phyloP scores from a whole-genome alignment of 805 yeast genomes.

The Saccharomycopsis sp. region DNA sequence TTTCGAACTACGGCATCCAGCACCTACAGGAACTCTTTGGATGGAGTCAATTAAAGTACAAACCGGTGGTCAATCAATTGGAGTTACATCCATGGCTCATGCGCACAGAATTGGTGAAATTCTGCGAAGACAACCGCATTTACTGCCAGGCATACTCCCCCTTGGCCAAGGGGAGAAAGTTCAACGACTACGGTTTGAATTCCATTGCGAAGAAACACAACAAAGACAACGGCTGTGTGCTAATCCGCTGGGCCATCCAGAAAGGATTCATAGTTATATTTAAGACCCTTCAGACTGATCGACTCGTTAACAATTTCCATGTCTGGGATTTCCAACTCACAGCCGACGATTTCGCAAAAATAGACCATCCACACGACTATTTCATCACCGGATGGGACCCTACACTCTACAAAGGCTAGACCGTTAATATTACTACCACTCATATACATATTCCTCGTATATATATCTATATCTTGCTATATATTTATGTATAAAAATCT shows the following conservation, averaged over 20 bases:
- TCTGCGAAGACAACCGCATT: slow-evolving; percentile 28
- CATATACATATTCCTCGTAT: no score
- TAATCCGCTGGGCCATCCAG: slow-evolving; percentile 44
- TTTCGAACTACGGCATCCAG: slow-evolving; percentile 53
- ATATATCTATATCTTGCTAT: no score
- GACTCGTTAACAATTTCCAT: slow-evolving; percentile 34
- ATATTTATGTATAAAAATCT: no score
- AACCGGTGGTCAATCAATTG: slow-evolving; percentile 45
- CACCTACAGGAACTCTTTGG: slow-evolving; percentile 49
- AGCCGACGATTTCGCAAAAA: slow-evolving; percentile 28
- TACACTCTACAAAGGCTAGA: slow-evolving; percentile 15
- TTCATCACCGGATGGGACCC: slow-evolving; percentile 22
- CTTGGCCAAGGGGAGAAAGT: slow-evolving; percentile 32
- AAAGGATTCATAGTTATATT: slow-evolving; percentile 32
- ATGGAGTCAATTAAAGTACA: slow-evolving; percentile 38
- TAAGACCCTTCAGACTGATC: slow-evolving; percentile 25
- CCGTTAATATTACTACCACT: background rate
- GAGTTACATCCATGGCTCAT: slow-evolving; percentile 47
- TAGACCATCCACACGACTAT: slow-evolving; percentile 31
- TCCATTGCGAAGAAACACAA: slow-evolving; percentile 34
- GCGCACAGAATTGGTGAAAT: slow-evolving; percentile 33
- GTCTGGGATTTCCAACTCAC: slow-evolving; percentile 34
- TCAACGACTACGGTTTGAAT: slow-evolving; percentile 28
- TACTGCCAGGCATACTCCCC: slow-evolving; percentile 36
- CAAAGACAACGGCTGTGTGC: slow-evolving; percentile 39